Percentiles rank a stretch among this genome's conserved stretches.
These are phyloP conservation scores for Ogataea siamensis DNA, from an alignment of 805 yeast genomes.

Conservation along the genomic window DNA sequence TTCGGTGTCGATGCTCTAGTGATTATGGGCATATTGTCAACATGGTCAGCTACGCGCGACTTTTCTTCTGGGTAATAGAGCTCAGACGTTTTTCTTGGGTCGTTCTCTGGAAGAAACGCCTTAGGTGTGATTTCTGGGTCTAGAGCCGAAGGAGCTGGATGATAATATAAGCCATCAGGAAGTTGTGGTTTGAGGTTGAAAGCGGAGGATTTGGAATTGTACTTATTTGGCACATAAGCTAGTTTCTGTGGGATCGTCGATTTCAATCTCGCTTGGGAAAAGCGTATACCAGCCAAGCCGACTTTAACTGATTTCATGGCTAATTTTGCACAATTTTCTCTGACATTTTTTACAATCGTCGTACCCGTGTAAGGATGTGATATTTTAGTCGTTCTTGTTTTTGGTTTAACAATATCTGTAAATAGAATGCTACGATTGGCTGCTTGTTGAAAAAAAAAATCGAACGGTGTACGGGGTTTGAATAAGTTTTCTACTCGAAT, in stretches of 20 bases:
- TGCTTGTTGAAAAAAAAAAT: constrained; percentile 1
- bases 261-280: constrained; percentile 9
- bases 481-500: constrained; percentile 4
- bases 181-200: constrained; percentile 35
- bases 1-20: constrained; percentile 24
- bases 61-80: constrained; percentile 30
- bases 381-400: background rate
- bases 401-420: constrained; percentile 1
- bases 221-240: constrained; percentile 37
- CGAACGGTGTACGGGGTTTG: constrained; percentile 6
- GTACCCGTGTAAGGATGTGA: constrained; percentile 12
- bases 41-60: constrained; percentile 15
- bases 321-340: constrained; percentile 4
- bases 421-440: constrained; percentile 7
- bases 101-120: constrained; percentile 34
- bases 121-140: constrained; percentile 35
- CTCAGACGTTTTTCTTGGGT: constrained; percentile 29
- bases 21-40: constrained; percentile 33
- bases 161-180: constrained; percentile 35
- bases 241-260: constrained; percentile 25
- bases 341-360: background rate
- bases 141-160: constrained; percentile 37
- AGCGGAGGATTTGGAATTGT: constrained; percentile 36
- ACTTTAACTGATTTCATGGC: constrained; percentile 2
- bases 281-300: background rate